Evolutionary conservation across 2,329 filamentous ascomycete species (phyloP), one percentile per base, ranked within the genome.

Genomic region (Ophiocordyceps camponoti-saundersi): DNA sequence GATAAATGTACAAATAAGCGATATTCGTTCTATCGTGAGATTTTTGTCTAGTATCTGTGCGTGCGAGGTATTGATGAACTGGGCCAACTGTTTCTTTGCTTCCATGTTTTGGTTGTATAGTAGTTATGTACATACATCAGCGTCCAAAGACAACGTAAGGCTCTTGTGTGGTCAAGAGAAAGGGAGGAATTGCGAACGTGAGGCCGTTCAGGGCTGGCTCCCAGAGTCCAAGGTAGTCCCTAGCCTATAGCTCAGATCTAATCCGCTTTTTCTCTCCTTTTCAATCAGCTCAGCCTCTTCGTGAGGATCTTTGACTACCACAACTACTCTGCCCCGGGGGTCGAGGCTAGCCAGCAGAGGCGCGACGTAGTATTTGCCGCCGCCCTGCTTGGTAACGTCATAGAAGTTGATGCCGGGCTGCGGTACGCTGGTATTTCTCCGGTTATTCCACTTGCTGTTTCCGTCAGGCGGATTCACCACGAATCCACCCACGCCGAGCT

Each of bases 401-500:
- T 76, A 61, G 29, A 62, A 56, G 42, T 55, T 55, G 36, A 73
- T 60, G 41, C 63, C 63, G 16, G 58, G 51, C 34, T 61, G 54
- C 53, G 58, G 53, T 42, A 50, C 53, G 49, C 51, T 48, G 36
- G 44, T 22, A n/a, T 51, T 48, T 12, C 46, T 45, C 20, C 52
- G 51, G 6, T 49, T 47, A 41, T 68, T 69, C 56, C 67, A 71
- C 21, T 60, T 53, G n/a, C 63, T 65, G 50, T 72, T 64, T 34
- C 65, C 65, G 13, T 53, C 45, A 7, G 69, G 66, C 0, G 62
- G 59, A 32, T 68, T 60, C 26, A 64, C 63, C 29, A 79, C 60
- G 53, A 79, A 73, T 48, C 75, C 75, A 48, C 68, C 74, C 34
- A 79, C 60, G 55, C 75, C 75, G 39, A 79, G 59, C 54, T 66